These are phyloP conservation scores for Rubia tinctorum DNA, from an alignment of 305 asterid genomes.

Conservation along the genomic window DNA sequence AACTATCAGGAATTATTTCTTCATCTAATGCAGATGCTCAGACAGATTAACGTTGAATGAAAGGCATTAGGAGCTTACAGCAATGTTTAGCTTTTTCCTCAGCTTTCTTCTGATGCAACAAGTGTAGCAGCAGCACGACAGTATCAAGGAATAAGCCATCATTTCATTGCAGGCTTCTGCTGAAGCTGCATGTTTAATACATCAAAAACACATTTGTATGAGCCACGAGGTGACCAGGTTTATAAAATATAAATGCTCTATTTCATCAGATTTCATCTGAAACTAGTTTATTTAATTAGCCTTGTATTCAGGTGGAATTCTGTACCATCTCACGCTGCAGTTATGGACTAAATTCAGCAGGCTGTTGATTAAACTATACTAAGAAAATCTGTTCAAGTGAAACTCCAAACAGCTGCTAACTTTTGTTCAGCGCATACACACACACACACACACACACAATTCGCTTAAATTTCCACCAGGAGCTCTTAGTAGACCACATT, in stretches of 20 bases:
- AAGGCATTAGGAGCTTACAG: conserved; percentile 31
- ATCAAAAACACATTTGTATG: conserved; percentile 17
- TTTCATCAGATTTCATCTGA: not conserved
- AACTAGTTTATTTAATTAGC: not conserved
- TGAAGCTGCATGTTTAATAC: conserved; percentile 53
- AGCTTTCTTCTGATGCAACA: conserved; percentile 83
- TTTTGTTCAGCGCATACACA: too few species aligned
- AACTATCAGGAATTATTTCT: not conserved
- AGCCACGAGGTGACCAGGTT: not conserved
- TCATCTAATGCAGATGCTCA: not conserved
- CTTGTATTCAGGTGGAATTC: not conserved
- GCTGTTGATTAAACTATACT: not conserved
- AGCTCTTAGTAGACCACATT: too few species aligned
- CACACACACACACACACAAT: too few species aligned
- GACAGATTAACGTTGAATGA: not conserved
- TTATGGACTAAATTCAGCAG: not conserved
- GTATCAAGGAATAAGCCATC: conserved; percentile 75
- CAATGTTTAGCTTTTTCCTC: conserved; percentile 55
- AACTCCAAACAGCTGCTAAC: not conserved
- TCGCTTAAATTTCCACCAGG: too few species aligned
- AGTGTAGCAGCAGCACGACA: conserved; percentile 90
- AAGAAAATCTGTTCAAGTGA: not conserved
- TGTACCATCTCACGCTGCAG: not conserved
- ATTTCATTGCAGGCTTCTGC: conserved; percentile 78
- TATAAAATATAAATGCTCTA: not conserved